Conservation (phyloP, 257 asterid species). For the Fraxinus americana region DNA sequence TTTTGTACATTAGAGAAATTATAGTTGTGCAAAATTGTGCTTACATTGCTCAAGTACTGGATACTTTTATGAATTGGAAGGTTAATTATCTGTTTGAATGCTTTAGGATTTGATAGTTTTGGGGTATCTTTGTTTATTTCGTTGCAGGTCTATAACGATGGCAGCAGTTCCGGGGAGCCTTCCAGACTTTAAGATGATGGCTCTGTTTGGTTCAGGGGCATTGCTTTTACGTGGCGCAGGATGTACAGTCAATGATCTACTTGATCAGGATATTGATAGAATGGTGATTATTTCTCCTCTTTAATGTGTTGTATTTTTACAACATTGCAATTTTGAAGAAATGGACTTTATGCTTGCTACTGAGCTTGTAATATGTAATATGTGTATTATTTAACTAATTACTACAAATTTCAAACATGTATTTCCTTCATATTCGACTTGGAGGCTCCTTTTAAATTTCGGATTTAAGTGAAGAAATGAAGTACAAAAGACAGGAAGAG, state of each 20-base stretch:
- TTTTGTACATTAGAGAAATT: background rate
- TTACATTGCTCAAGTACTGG: background rate
- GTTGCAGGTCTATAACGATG: conserved; percentile 79
- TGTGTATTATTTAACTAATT: background rate
- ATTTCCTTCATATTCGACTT: background rate
- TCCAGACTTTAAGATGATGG: conserved; percentile 85
- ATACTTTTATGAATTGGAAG: background rate
- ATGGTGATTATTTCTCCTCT: conserved; percentile 45
- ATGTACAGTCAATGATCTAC: conserved; percentile 85
- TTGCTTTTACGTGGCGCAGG: conserved; percentile 93
- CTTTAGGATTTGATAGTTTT: background rate
- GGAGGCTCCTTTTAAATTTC: background rate
- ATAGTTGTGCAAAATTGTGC: background rate
- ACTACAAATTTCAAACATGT: background rate
- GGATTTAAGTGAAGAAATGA: background rate
- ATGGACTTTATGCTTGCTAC: background rate
- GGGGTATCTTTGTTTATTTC: background rate
- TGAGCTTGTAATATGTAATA: background rate
- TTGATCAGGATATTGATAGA: conserved; percentile 86
- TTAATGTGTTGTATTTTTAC: conserved; percentile 8
- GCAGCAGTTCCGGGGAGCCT: conserved; percentile 81
- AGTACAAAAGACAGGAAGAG: background rate
- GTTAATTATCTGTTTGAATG: background rate
- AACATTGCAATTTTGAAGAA: conserved; percentile 1
- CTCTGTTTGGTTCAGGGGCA: conserved; percentile 86